Evolutionary conservation across 2,329 filamentous ascomycete genomes (phyloP).

Genomic region (Colletotrichum endophyticum): DNA sequence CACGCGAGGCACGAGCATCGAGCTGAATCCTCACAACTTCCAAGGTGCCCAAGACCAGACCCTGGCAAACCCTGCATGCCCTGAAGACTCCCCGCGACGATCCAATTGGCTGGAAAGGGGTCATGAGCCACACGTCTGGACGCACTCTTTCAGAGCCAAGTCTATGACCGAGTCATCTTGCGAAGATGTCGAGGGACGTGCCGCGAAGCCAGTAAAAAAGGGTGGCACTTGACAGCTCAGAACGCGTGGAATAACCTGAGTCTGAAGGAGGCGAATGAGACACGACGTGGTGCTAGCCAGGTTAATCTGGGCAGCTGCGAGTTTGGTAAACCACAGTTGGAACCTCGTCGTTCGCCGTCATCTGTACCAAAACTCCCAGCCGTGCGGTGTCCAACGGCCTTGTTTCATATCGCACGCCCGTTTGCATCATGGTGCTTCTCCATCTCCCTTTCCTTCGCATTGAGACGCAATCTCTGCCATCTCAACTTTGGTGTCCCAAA

Average conservation of each 20-base stretch:
- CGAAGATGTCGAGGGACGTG: not conserved
- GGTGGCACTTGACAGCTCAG: conserved; percentile 3
- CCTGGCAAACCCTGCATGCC: not conserved
- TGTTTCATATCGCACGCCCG: conserved; percentile 12
- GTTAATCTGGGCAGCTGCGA: not conserved
- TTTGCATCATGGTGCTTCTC: conserved; percentile 2
- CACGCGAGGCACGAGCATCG: not conserved
- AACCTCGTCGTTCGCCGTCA: not conserved
- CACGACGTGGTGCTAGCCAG: not conserved
- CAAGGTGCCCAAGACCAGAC: not conserved
- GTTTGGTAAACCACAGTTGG: not conserved
- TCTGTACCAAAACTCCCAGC: not conserved
- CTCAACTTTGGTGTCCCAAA: conserved; percentile 11
- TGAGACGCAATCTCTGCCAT: conserved; percentile 20
- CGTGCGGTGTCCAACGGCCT: conserved; percentile 11
- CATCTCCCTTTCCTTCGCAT: not conserved
- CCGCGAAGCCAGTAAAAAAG: not conserved
- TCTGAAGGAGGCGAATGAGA: not conserved
- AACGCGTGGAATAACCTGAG: not conserved
- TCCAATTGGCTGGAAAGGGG: not conserved
- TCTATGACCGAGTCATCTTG: not conserved
- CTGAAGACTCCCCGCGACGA: not conserved
- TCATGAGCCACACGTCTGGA: conserved; percentile 4
- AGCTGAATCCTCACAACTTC: not conserved
- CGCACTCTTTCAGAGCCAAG: not conserved